Evolutionary conservation across 805 yeast species (phyloP).

Genomic region (Kodamaea kaohsiungensis): DNA sequence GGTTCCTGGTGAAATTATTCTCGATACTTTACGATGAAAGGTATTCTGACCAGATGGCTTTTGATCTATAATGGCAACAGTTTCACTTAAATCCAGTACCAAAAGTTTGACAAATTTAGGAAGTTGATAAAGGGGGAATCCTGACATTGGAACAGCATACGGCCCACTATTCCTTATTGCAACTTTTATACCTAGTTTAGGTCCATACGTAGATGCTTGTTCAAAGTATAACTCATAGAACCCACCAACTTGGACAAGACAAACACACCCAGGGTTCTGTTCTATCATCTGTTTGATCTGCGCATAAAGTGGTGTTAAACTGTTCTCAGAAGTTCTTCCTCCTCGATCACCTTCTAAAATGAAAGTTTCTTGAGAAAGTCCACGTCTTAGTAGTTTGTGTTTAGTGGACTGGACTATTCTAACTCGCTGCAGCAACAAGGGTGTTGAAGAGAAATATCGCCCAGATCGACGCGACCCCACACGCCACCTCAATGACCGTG

Average conservation of each 20-base stretch:
- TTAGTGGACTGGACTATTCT: background rate
- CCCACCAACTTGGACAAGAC: slow-evolving; percentile 76
- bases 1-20: slow-evolving; percentile 92
- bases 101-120: slow-evolving; percentile 72
- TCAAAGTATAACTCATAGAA: slow-evolving; percentile 88
- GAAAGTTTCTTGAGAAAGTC: background rate
- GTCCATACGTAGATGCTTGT: slow-evolving; percentile 76
- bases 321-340: slow-evolving; percentile 30
- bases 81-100: slow-evolving; percentile 66
- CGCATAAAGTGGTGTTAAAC: slow-evolving; percentile 38
- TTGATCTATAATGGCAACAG: slow-evolving; percentile 86
- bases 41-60: slow-evolving; percentile 20
- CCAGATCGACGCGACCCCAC: background rate
- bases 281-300: slow-evolving; percentile 33
- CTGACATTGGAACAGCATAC: slow-evolving; percentile 72
- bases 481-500: background rate
- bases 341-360: slow-evolving; percentile 41
- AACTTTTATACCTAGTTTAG: slow-evolving; percentile 68
- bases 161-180: slow-evolving; percentile 54
- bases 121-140: slow-evolving; percentile 76
- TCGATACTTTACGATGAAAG: slow-evolving; percentile 67
- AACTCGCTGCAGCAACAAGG: background rate
- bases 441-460: background rate
- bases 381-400: background rate
- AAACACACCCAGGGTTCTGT: slow-evolving; percentile 39